Conservation (phyloP, 2,329 filamentous ascomycete genomes). For the Lizonia empirigonia region DNA sequence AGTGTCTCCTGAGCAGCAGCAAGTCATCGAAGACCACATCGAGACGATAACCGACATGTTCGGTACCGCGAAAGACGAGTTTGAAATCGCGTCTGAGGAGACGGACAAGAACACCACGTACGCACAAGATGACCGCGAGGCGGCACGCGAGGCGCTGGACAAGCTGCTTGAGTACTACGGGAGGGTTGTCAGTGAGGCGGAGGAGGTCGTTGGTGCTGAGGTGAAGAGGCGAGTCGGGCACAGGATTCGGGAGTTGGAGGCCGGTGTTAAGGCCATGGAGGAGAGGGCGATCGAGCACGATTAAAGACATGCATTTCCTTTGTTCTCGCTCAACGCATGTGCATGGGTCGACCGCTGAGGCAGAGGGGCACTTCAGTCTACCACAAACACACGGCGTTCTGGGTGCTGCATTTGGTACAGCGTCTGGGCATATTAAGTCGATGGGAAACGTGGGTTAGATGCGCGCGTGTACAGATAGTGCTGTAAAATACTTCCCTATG, state of each 20-base stretch:
- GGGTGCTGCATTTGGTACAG: background rate
- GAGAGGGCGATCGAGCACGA: constrained; percentile 58
- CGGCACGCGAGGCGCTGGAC: constrained; percentile 59
- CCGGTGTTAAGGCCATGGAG: constrained; percentile 58
- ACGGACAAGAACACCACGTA: constrained; percentile 61
- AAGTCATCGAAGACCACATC: constrained; percentile 37
- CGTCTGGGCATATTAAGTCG: background rate
- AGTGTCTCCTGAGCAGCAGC: constrained; percentile 29
- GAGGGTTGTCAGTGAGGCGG: constrained; percentile 7
- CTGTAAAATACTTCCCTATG: constrained; percentile 5
- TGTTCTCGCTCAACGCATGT: background rate
- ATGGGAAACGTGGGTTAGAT: background rate
- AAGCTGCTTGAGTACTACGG: constrained; percentile 57
- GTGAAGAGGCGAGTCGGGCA: constrained; percentile 30
- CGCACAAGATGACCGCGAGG: constrained; percentile 59
- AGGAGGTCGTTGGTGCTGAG: constrained; percentile 10
- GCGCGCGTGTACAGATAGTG: constrained; percentile 3
- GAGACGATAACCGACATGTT: constrained; percentile 48
- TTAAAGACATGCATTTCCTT: constrained; percentile 26
- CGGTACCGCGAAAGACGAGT: constrained; percentile 50
- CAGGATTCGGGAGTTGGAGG: constrained; percentile 60
- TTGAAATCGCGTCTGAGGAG: constrained; percentile 59
- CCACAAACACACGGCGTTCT: background rate
- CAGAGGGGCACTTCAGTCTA: background rate
- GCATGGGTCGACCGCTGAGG: background rate